A percentile compares a stretch with the other conserved stretches of the same genome.
Conservation (phyloP, 1,284 basidiomycete species). For the Fomitopsis schrenkii region DNA sequence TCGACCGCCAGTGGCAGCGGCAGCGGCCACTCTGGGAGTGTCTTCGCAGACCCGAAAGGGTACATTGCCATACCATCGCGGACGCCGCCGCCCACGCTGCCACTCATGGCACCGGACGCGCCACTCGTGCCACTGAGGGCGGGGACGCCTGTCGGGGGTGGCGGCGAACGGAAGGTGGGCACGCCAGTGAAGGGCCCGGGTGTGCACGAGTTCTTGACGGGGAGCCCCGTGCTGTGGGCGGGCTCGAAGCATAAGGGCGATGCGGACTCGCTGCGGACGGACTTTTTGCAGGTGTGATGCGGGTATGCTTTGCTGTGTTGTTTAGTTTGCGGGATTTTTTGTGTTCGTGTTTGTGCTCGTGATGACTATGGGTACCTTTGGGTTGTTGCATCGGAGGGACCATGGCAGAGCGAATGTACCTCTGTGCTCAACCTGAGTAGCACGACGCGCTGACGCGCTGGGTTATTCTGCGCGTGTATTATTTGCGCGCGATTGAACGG, state of each 20-base stretch:
- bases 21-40: background rate
- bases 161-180: slow-evolving; percentile 7
- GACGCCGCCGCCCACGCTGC: background rate
- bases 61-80: background rate
- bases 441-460: no score
- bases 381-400: no score
- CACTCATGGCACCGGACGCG: background rate
- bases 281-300: slow-evolving; percentile 21
- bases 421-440: no score
- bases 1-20: background rate
- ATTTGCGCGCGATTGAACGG: no score
- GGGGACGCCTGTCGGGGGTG: background rate
- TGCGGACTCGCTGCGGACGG: slow-evolving; percentile 23
- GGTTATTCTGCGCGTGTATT: no score
- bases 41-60: background rate
- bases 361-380: no score
- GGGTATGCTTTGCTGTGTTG: background rate
- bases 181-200: slow-evolving; percentile 3
- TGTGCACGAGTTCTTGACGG: background rate
- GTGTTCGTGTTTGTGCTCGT: no score
- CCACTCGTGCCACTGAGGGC: background rate
- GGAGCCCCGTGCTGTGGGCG: slow-evolving; percentile 11
- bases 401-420: no score
- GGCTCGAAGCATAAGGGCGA: slow-evolving; percentile 14
- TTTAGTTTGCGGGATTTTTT: no score